phyloP scores from a whole-genome alignment of 1,284 basidiomycete species.

The Puccinia novopanici region DNA sequence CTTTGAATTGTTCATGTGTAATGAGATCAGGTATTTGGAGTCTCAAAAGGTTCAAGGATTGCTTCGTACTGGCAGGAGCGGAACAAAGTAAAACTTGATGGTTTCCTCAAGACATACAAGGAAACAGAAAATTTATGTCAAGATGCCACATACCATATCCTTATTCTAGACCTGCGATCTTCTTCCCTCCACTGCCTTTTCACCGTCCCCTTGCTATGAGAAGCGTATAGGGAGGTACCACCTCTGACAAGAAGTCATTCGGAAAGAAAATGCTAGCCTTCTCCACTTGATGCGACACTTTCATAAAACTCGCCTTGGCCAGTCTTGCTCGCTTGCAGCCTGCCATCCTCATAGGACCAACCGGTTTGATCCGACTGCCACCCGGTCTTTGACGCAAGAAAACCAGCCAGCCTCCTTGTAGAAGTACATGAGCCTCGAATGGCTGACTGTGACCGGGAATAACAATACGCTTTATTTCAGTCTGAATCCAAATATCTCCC shows the following conservation, averaged over 20 bases:
- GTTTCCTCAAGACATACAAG: no score
- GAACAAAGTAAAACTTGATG: background rate
- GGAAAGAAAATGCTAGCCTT: background rate
- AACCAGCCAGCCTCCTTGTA: slow-evolving; percentile 2
- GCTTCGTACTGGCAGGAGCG: background rate
- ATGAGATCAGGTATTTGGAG: background rate
- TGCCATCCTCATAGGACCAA: slow-evolving; percentile 1
- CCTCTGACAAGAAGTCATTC: background rate
- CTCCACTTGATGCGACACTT: background rate
- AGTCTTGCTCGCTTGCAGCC: background rate
- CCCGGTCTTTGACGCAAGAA: background rate
- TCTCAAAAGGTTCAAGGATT: background rate
- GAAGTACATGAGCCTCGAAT: background rate
- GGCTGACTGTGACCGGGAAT: background rate
- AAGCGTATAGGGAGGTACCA: no score
- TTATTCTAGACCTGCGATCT: no score
- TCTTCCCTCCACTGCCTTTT: no score
- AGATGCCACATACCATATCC: no score
- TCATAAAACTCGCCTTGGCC: background rate
- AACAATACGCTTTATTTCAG: background rate
- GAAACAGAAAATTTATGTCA: no score
- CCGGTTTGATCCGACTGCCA: background rate
- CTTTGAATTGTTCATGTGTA: no score
- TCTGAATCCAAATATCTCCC: background rate
- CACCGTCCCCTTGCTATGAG: no score